phyloP scores from a whole-genome alignment of 305 asterid genomes.

The Rubia peregrina region DNA sequence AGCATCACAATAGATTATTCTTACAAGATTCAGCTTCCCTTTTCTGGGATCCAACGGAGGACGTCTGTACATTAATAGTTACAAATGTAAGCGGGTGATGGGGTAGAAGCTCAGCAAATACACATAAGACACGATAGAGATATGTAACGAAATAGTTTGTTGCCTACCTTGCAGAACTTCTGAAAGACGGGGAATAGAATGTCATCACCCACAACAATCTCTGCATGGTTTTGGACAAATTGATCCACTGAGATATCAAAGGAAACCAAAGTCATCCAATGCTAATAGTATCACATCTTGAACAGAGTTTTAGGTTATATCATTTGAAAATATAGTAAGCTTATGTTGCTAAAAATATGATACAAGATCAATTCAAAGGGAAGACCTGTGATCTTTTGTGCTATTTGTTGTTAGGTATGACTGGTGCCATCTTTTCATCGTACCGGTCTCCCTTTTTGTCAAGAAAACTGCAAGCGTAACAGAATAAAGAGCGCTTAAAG shows the following conservation, averaged over 20 bases:
- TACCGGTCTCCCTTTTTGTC: constrained; percentile 77
- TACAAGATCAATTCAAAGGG: constrained; percentile 11
- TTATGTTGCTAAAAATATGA: not conserved
- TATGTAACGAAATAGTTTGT: not conserved
- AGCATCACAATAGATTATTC: constrained; percentile 15
- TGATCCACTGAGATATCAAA: constrained; percentile 69
- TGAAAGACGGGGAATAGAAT: constrained; percentile 53
- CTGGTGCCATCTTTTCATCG: constrained; percentile 84
- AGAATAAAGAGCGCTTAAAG: constrained; percentile 8
- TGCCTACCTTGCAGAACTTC: constrained; percentile 73
- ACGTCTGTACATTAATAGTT: too few species aligned
- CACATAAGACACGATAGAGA: not conserved
- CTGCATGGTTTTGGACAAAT: constrained; percentile 70
- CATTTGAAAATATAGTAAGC: constrained; percentile 7
- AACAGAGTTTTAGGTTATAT: not conserved
- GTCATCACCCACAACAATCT: constrained; percentile 74
- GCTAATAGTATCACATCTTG: not conserved
- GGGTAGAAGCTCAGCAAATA: constrained; percentile 1
- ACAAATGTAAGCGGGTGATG: too few species aligned
- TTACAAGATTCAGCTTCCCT: constrained; percentile 67
- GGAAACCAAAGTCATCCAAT: constrained; percentile 17
- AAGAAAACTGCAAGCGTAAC: constrained; percentile 47
- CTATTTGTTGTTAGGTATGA: constrained; percentile 79
- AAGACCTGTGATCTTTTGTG: constrained; percentile 96
- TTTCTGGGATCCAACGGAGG: constrained; percentile 43